Percentiles rank a stretch among this genome's conserved stretches.
Evolutionary conservation across 176 grass and related monocot genomes (phyloP).

Genomic region (Carex cristatella): DNA sequence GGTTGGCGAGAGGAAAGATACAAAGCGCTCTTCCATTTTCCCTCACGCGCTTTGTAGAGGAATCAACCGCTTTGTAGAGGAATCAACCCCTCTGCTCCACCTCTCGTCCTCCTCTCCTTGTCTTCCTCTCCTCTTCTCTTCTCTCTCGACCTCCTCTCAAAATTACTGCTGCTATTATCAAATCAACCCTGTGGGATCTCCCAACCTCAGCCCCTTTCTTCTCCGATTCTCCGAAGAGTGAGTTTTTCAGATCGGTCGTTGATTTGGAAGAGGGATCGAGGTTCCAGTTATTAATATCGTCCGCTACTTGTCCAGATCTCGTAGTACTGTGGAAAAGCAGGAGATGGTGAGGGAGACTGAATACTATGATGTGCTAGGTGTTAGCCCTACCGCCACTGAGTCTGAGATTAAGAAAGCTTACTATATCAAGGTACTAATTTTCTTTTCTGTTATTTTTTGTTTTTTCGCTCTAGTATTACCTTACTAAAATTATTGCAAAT

Average conservation of each 20-base stretch:
- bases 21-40: neutral
- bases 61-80: neutral
- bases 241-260: neutral
- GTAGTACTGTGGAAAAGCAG: neutral
- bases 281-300: neutral
- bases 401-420: slow-evolving; percentile 98
- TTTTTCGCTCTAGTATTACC: neutral
- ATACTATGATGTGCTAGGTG: slow-evolving; percentile 91
- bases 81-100: neutral
- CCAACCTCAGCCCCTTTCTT: neutral
- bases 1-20: slow-evolving; percentile 1
- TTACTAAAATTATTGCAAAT: neutral
- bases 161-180: neutral
- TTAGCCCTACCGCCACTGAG: slow-evolving; percentile 62
- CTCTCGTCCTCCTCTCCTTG: neutral
- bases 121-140: neutral
- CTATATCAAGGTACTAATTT: slow-evolving; percentile 65
- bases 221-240: neutral
- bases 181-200: neutral
- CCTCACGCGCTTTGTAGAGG: neutral
- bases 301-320: neutral
- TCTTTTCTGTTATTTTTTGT: neutral
- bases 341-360: slow-evolving; percentile 87
- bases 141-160: neutral
- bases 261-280: neutral